phyloP scores from a whole-genome alignment of 768 basidiomycete species.

The Neoboletus magnificus region DNA sequence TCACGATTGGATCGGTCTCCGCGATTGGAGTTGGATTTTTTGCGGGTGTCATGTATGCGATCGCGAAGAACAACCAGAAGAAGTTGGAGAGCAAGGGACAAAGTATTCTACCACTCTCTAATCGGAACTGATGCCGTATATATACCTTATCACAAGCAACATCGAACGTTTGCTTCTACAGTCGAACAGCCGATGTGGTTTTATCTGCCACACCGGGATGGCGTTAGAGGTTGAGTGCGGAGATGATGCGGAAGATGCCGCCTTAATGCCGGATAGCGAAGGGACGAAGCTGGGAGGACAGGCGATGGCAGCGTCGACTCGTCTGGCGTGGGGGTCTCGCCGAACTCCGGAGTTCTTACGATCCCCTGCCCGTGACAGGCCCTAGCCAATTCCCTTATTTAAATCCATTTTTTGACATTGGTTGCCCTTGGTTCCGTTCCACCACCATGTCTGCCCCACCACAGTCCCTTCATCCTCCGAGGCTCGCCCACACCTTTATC shows the following conservation, averaged over 20 bases:
- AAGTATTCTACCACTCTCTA: slow-evolving; percentile 63
- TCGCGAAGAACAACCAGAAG: slow-evolving; percentile 93
- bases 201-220: not conserved
- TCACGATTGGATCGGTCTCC: slow-evolving; percentile 84
- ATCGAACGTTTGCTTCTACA: not conserved
- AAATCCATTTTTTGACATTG: not conserved
- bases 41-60: slow-evolving; percentile 87
- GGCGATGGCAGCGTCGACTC: not conserved
- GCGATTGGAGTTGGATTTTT: slow-evolving; percentile 88
- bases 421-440: slow-evolving; percentile 9
- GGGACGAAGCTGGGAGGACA: slow-evolving; percentile 1
- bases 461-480: slow-evolving; percentile 61
- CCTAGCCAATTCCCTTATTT: not conserved
- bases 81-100: slow-evolving; percentile 60
- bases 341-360: not conserved
- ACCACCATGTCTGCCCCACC: slow-evolving; percentile 29
- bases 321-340: not conserved
- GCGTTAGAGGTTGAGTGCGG: not conserved
- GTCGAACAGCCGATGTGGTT: not conserved
- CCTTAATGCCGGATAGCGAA: slow-evolving; percentile 30
- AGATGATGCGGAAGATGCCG: slow-evolving; percentile 29
- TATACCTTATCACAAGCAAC: slow-evolving; percentile 1
- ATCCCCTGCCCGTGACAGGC: too few species aligned
- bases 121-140: slow-evolving; percentile 41
- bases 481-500: slow-evolving; percentile 70